Percentiles rank a stretch among this genome's conserved stretches.
These are phyloP conservation scores for Mycena rosella DNA, from an alignment of 768 basidiomycete genomes.

Conservation along the genomic window DNA sequence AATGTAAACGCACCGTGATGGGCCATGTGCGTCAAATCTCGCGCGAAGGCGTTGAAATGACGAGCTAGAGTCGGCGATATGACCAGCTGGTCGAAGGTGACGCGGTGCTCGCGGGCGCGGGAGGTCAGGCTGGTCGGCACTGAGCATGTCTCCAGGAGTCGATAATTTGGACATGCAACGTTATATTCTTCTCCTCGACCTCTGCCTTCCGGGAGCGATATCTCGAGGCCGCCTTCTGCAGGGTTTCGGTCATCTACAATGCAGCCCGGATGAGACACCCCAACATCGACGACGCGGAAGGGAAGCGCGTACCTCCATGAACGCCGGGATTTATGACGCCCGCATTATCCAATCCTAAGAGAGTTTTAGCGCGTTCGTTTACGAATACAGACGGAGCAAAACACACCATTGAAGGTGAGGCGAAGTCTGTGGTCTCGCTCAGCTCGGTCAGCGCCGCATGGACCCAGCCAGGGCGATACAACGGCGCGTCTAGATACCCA, in stretches of 20 bases:
- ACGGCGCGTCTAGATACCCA: too few relatives aligned
- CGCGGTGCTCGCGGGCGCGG: background rate
- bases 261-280: background rate
- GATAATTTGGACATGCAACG: background rate
- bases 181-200: background rate
- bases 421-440: too few relatives aligned
- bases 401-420: background rate
- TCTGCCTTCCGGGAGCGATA: background rate
- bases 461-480: too few relatives aligned
- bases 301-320: conserved; percentile 5
- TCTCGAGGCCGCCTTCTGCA: background rate
- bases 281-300: too few relatives aligned
- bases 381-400: background rate
- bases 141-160: too few relatives aligned
- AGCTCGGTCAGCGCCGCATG: too few relatives aligned
- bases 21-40: background rate
- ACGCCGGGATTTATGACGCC: background rate
- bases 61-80: conserved; percentile 1
- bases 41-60: conserved; percentile 9
- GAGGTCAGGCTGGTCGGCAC: background rate
- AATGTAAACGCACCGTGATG: background rate
- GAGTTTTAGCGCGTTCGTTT: too few relatives aligned
- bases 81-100: background rate
- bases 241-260: conserved; percentile 12
- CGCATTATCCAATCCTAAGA: background rate